These are phyloP conservation scores for Neurospora sp. DNA, from an alignment of 495 filamentous ascomycete genomes.

Conservation along the genomic window DNA sequence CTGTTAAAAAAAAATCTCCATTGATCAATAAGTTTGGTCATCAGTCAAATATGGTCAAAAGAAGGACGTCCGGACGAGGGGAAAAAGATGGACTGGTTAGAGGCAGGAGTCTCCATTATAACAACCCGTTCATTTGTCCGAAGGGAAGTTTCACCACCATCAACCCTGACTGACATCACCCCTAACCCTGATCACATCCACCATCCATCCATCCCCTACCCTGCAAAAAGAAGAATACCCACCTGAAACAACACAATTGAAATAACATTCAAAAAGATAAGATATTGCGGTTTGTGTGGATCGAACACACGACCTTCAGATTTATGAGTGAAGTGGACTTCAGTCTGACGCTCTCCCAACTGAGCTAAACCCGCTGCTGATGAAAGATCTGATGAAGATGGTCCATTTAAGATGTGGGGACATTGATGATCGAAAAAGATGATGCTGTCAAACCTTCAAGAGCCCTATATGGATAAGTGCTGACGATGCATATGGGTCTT, in stretches of 20 bases:
- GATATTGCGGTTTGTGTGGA: background rate
- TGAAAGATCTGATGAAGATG: too few species aligned
- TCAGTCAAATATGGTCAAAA: background rate
- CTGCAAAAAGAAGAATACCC: background rate
- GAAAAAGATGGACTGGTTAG: too few species aligned
- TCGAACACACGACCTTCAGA: background rate
- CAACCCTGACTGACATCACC: too few species aligned
- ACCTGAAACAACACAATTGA: background rate
- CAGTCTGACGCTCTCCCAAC: background rate
- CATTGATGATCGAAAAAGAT: background rate
- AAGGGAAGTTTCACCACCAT: background rate
- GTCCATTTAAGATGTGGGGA: too few species aligned
- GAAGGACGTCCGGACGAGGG: too few species aligned
- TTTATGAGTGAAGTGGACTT: background rate
- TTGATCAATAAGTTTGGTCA: too few species aligned
- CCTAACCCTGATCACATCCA: background rate
- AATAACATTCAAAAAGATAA: background rate
- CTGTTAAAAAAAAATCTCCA: too few species aligned
- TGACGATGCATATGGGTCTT: background rate
- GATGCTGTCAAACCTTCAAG: background rate
- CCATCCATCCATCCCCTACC: background rate
- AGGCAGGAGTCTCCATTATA: too few species aligned
- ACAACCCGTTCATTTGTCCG: background rate
- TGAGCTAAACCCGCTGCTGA: background rate
- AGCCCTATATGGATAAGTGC: background rate